Conservation (phyloP, 2,329 filamentous ascomycete species). For the Calonectria ilicicola region DNA sequence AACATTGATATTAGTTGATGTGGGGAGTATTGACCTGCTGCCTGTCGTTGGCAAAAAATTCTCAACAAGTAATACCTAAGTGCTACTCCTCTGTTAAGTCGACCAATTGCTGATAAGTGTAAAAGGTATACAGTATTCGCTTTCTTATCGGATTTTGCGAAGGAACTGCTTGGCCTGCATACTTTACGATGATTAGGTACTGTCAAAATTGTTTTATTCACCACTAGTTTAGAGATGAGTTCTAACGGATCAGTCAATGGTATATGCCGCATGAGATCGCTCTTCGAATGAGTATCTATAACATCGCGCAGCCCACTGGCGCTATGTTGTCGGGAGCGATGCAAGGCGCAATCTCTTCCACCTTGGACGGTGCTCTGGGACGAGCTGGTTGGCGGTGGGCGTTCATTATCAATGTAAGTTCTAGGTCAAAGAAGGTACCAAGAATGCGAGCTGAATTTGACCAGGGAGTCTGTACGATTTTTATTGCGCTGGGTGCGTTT, state of each 20-base stretch:
- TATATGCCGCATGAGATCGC: constrained; percentile 22
- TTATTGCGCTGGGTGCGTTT: background rate
- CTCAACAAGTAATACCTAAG: background rate
- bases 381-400: constrained; percentile 27
- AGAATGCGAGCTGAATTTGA: background rate
- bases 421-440: too few relatives aligned
- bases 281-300: constrained; percentile 23
- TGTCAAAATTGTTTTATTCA: too few relatives aligned
- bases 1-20: background rate
- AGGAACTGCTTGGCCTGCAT: constrained; percentile 24
- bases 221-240: background rate
- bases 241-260: background rate
- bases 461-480: background rate
- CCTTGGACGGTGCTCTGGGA: constrained; percentile 16
- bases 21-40: constrained; percentile 3
- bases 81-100: background rate
- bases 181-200: constrained; percentile 28
- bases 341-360: constrained; percentile 21
- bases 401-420: constrained; percentile 25
- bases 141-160: constrained; percentile 25
- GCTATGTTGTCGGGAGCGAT: constrained; percentile 26
- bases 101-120: background rate
- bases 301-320: constrained; percentile 24
- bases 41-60: background rate
- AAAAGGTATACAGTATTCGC: constrained; percentile 15